Evolutionary conservation across 306 rosid genomes (phyloP).

Genomic region (Gillenia trifoliata): DNA sequence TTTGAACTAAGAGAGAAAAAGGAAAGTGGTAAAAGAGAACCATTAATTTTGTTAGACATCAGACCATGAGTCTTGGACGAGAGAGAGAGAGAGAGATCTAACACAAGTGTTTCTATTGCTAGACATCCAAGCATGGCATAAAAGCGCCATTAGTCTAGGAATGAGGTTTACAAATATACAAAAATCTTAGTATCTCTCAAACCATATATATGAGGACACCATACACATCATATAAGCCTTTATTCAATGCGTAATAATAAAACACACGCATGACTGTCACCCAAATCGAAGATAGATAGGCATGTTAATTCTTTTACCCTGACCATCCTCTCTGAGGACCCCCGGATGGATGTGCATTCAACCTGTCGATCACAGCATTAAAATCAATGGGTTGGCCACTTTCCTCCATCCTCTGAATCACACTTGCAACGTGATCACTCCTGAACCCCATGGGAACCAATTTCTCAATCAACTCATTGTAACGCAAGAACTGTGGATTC

Average conservation of each 20-base stretch:
- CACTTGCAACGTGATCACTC: conserved; percentile 64
- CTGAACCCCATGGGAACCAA: conserved; percentile 81
- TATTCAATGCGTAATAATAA: conserved; percentile 84
- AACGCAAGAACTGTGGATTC: conserved; percentile 60
- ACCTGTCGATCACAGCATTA: conserved; percentile 82
- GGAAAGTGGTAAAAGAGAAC: neutral
- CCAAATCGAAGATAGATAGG: conserved; percentile 13
- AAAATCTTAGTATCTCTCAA: conserved; percentile 15
- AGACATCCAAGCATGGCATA: neutral
- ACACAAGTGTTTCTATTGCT: neutral
- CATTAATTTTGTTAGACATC: neutral
- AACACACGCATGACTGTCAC: conserved; percentile 67
- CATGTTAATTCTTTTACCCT: conserved; percentile 28
- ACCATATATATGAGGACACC: conserved; percentile 33
- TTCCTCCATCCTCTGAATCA: conserved; percentile 97
- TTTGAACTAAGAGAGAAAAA: neutral
- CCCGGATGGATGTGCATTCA: conserved; percentile 65
- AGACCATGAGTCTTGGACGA: neutral
- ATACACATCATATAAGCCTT: conserved; percentile 27
- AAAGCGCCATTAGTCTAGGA: conserved; percentile 1
- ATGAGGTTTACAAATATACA: conserved; percentile 18
- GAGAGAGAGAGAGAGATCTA: neutral
- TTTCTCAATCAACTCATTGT: conserved; percentile 79
- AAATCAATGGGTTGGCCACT: conserved; percentile 81
- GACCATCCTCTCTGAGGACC: conserved; percentile 83